phyloP scores from a whole-genome alignment of 2,329 filamentous ascomycete genomes.

The Penicillium paneum region DNA sequence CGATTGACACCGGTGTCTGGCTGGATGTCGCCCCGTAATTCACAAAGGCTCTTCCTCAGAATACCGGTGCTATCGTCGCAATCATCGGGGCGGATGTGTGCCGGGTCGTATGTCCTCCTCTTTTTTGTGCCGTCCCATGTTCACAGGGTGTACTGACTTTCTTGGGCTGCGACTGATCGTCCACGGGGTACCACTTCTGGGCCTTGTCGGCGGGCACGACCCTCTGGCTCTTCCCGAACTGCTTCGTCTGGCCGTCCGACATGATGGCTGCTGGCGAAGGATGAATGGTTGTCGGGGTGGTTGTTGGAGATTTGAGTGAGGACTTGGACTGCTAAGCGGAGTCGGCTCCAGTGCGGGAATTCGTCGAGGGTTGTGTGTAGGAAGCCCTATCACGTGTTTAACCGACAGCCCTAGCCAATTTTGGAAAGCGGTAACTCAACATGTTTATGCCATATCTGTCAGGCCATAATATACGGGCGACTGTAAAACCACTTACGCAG shows the following conservation, averaged over 20 bases:
- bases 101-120: conserved; percentile 26
- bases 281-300: conserved; percentile 44
- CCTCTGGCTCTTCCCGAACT: conserved; percentile 95
- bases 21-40: conserved; percentile 11
- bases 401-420: conserved; percentile 19
- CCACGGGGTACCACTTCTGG: conserved; percentile 97
- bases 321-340: conserved; percentile 38
- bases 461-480: conserved; percentile 13
- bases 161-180: conserved; percentile 84
- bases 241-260: conserved; percentile 72
- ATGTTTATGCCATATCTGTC: conserved; percentile 11
- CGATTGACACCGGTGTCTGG: conserved; percentile 23
- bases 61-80: conserved; percentile 31
- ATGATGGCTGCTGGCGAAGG: conserved; percentile 51
- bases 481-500: conserved; percentile 14
- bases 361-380: conserved; percentile 39
- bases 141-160: conserved; percentile 69
- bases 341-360: conserved; percentile 39
- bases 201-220: conserved; percentile 89
- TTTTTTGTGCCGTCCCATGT: conserved; percentile 14
- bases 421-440: conserved; percentile 4
- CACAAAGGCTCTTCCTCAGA: conserved; percentile 15
- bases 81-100: conserved; percentile 25
- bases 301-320: conserved; percentile 42
- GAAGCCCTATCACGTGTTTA: conserved; percentile 39